phyloP scores from a whole-genome alignment of 352 stramenopile species.

The Phytophthora citricola region DNA sequence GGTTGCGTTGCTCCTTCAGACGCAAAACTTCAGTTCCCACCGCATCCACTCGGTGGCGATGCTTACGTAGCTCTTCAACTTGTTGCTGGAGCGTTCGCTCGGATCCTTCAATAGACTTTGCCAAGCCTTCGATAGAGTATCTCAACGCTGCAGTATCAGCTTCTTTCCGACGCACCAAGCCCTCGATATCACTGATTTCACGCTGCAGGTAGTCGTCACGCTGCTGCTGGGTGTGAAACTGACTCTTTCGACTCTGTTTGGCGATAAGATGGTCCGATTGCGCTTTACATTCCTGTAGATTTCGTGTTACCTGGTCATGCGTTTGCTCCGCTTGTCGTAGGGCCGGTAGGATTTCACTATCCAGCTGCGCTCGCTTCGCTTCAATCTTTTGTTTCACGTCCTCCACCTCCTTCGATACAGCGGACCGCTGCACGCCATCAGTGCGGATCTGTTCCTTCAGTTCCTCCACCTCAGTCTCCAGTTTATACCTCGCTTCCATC shows the following conservation, averaged over 20 bases:
- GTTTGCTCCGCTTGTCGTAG: slow-evolving; percentile 53
- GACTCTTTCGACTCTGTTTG: slow-evolving; percentile 95
- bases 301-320: slow-evolving; percentile 89
- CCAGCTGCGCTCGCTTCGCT: slow-evolving; percentile 55
- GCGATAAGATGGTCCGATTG: slow-evolving; percentile 93
- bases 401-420: slow-evolving; percentile 58
- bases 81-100: slow-evolving; percentile 58
- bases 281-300: slow-evolving; percentile 61
- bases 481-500: slow-evolving; percentile 77
- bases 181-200: slow-evolving; percentile 76
- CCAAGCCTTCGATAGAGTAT: slow-evolving; percentile 52
- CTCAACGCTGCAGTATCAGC: slow-evolving; percentile 52
- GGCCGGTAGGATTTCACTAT: slow-evolving; percentile 59
- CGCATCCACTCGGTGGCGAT: slow-evolving; percentile 60
- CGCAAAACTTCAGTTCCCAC: slow-evolving; percentile 60
- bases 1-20: slow-evolving; percentile 86
- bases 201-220: slow-evolving; percentile 87
- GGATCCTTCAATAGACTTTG: slow-evolving; percentile 46
- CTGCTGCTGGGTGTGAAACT: slow-evolving; percentile 95
- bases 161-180: slow-evolving; percentile 65
- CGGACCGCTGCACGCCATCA: slow-evolving; percentile 53
- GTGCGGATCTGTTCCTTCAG: slow-evolving; percentile 64
- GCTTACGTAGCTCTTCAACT: slow-evolving; percentile 54
- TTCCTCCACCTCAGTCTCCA: slow-evolving; percentile 85
- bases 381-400: slow-evolving; percentile 65